phyloP scores from a whole-genome alignment of 2,329 filamentous ascomycete genomes.

The Phoma sp. region DNA sequence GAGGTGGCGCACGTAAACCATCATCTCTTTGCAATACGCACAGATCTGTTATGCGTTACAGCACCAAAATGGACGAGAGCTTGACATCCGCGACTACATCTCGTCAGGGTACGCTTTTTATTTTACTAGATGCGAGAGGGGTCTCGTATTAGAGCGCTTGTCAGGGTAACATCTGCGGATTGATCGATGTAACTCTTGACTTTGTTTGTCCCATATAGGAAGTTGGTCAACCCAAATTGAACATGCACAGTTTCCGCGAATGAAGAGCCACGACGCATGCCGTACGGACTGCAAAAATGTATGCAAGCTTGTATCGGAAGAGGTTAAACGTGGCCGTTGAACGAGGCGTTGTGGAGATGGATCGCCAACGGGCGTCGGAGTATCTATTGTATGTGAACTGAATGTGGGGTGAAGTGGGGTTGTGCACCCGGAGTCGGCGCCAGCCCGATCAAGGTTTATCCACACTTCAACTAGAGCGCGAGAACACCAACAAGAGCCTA shows the following conservation, averaged over 20 bases:
- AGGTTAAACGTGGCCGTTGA: too few relatives aligned
- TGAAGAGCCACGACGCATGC: too few relatives aligned
- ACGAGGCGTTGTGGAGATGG: too few relatives aligned
- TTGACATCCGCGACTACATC: too few relatives aligned
- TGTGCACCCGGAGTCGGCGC: not conserved
- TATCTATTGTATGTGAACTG: too few relatives aligned
- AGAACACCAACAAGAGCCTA: too few relatives aligned
- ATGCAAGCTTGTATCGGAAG: not conserved
- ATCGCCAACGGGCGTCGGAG: not conserved
- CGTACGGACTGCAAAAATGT: not conserved
- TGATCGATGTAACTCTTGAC: not conserved
- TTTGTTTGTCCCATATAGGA: not conserved
- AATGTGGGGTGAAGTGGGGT: not conserved
- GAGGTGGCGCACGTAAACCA: not conserved
- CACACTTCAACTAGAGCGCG: too few relatives aligned
- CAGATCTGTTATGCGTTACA: not conserved
- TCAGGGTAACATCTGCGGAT: not conserved
- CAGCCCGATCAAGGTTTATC: not conserved
- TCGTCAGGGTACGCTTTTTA: too few relatives aligned
- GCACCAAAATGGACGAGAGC: too few relatives aligned
- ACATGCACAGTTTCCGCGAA: too few relatives aligned
- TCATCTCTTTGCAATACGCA: not conserved
- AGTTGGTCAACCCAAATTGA: too few relatives aligned
- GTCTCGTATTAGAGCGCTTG: not conserved
- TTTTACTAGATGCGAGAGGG: too few relatives aligned